These are phyloP conservation scores for Talaromyces sp. DNA, from an alignment of 2,329 filamentous ascomycete species.

Conservation along the genomic window DNA sequence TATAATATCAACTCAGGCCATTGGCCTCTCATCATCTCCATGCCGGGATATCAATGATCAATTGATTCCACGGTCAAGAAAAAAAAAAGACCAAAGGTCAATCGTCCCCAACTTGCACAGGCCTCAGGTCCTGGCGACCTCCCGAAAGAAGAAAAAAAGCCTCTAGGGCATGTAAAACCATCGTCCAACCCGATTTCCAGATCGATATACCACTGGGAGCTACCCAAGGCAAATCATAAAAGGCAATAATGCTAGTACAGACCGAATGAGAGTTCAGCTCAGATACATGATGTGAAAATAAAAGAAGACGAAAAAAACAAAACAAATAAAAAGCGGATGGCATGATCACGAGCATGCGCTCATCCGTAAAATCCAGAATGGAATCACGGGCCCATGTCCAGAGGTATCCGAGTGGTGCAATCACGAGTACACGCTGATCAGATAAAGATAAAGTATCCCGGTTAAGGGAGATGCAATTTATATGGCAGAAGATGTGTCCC, in stretches of 20 bases:
- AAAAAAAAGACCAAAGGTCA: too few relatives aligned
- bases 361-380: neutral
- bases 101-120: neutral
- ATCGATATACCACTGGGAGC: slow-evolving; percentile 4
- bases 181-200: slow-evolving; percentile 6
- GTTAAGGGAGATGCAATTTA: neutral
- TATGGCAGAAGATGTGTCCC: too few relatives aligned
- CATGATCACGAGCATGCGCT: slow-evolving; percentile 5
- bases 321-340: neutral
- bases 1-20: too few relatives aligned
- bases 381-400: neutral
- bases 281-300: neutral
- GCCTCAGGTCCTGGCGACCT: slow-evolving; percentile 12
- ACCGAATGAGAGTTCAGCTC: neutral
- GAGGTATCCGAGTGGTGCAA: slow-evolving; percentile 2
- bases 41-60: neutral
- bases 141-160: slow-evolving; percentile 1
- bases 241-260: neutral
- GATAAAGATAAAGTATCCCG: neutral
- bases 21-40: neutral
- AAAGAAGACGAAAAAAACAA: neutral
- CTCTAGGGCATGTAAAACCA: neutral
- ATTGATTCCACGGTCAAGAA: neutral
- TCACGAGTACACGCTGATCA: slow-evolving; percentile 8
- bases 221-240: slow-evolving; percentile 1